phyloP scores from a whole-genome alignment of 768 basidiomycete species.

The Gyrodon lividus region DNA sequence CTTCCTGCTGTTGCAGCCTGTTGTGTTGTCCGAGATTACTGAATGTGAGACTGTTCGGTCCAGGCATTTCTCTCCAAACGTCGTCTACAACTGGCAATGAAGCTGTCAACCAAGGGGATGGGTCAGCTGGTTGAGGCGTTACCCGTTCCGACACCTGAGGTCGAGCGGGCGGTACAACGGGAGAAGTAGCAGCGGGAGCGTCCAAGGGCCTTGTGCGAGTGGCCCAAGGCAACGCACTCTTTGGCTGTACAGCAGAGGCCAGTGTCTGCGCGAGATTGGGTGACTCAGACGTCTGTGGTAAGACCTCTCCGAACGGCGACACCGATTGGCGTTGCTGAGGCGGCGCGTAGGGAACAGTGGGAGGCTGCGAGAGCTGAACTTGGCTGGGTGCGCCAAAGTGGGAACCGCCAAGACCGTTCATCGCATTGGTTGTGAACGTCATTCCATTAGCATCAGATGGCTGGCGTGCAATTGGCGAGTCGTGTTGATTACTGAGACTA shows the following conservation, averaged over 20 bases:
- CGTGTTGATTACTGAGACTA: constrained; percentile 20
- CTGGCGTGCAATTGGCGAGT: constrained; percentile 22
- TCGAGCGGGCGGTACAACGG: constrained; percentile 21
- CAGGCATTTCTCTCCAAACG: constrained; percentile 43
- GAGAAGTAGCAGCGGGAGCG: constrained; percentile 16
- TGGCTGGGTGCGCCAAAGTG: constrained; percentile 18
- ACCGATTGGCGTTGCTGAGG: constrained; percentile 20
- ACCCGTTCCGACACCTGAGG: constrained; percentile 39
- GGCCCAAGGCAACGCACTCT: constrained; percentile 24
- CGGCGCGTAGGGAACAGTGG: constrained; percentile 17
- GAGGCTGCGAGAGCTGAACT: constrained; percentile 19
- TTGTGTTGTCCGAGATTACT: constrained; percentile 62
- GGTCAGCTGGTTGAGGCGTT: constrained; percentile 33
- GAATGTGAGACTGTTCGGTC: constrained; percentile 52
- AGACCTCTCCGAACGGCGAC: constrained; percentile 24
- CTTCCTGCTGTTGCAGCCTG: constrained; percentile 44
- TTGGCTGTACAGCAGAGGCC: constrained; percentile 23
- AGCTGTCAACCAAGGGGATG: constrained; percentile 56
- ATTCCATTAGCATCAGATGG: constrained; percentile 25
- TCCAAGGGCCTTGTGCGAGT: constrained; percentile 19
- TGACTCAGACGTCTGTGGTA: constrained; percentile 15
- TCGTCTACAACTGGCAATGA: constrained; percentile 47
- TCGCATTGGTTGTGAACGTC: constrained; percentile 14
- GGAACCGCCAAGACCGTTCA: constrained; percentile 18
- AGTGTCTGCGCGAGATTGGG: constrained; percentile 20